Conservation (phyloP, 805 yeast genomes). For the Starmerella gropengiesseri region DNA sequence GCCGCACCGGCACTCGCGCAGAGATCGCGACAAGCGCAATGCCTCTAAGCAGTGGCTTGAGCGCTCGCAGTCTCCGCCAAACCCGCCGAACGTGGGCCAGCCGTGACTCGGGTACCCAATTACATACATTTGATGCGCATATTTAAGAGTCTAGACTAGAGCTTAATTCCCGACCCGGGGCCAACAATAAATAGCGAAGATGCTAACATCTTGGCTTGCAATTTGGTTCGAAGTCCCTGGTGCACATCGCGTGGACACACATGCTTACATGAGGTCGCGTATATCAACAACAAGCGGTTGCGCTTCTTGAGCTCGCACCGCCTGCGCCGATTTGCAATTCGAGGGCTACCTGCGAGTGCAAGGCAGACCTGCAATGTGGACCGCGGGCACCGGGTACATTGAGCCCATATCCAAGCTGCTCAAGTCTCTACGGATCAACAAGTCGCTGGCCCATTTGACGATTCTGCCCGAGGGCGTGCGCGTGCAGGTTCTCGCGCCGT, state of each 20-base stretch:
- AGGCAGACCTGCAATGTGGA: constrained; percentile 15
- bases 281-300: too few species aligned
- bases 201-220: too few species aligned
- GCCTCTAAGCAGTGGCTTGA: constrained; percentile 18
- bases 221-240: too few species aligned
- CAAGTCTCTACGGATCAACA: constrained; percentile 10
- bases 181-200: too few species aligned
- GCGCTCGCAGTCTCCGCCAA: constrained; percentile 7
- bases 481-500: constrained; percentile 15
- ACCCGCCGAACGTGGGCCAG: constrained; percentile 1
- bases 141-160: too few species aligned
- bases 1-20: constrained; percentile 23
- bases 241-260: too few species aligned
- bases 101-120: not conserved
- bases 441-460: constrained; percentile 8
- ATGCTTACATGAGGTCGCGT: too few species aligned
- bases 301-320: too few species aligned
- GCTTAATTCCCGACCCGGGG: too few species aligned
- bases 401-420: constrained; percentile 18
- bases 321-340: too few species aligned
- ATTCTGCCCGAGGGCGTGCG: constrained; percentile 12
- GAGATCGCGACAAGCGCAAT: constrained; percentile 8
- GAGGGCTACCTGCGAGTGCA: too few species aligned
- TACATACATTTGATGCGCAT: too few species aligned
- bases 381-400: constrained; percentile 19